Evolutionary conservation across 2,329 filamentous ascomycete species (phyloP), one percentile per base, ranked within the genome.

Genomic region (Paecilomyces niveus): DNA sequence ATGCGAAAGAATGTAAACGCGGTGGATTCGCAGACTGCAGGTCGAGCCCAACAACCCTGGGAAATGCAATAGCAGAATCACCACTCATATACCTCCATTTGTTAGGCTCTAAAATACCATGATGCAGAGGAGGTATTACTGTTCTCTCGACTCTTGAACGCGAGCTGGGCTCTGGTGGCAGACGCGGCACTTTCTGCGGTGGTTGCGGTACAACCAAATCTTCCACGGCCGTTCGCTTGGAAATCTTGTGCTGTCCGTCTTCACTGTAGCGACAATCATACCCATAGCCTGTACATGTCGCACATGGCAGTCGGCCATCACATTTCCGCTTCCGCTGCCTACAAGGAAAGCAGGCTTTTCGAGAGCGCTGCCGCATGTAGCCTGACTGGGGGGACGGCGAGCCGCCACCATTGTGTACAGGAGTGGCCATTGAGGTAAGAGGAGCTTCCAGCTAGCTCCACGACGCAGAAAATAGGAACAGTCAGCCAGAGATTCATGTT

Each of bases 1-100:
- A 75, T 13, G 65, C 73, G 61, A 72, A 76, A 1, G 71, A 72
- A 57, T 75, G 73, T 15, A 75, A 58, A 22, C 70, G 65, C 5
- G 71, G 72, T n/a, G 70, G 70, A 9, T 68, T 68, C 1, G 63
- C 52, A 8, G 72, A 65, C 53, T 70, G 67, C 39, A 76, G 55
- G 45, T 68, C 65, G 24, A 70, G 54, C 15, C 70, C 72, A 13
- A 75, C 63, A 54, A 60, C 66, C 29, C 66, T 64, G 1, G 73
- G 69, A 49, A 73, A 72, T 6, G 70, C 71, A 53, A 72, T 64
- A 2, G 70, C 67, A 21, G 70, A 71, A 35, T 71, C 65, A 9
- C 64, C 64, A 3, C 67, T 69, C 54, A 71, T 64, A 54, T 70
- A 72, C 18, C 71, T 61, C 29, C 64, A 63, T 58, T 71, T 73